A percentile compares a stretch with the other conserved stretches of the same genome.
Conservation (phyloP, 257 asterid species). For the Solanum verrucosum region DNA sequence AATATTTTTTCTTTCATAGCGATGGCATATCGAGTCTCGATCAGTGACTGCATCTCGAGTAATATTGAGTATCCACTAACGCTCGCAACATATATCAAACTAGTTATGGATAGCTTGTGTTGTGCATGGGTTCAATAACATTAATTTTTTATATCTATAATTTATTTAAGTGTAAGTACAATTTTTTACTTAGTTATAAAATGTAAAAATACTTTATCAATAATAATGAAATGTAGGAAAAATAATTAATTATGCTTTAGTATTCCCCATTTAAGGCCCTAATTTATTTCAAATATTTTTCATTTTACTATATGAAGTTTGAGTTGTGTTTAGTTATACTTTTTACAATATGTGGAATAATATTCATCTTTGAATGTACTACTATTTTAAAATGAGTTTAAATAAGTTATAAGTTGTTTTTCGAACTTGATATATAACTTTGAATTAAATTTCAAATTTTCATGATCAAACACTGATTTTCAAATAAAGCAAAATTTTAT, state of each 20-base stretch:
- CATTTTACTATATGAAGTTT: no score
- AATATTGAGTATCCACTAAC: no score
- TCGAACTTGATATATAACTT: not conserved
- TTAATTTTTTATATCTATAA: no score
- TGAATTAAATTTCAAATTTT: no score
- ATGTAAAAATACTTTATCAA: no score
- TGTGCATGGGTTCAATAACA: not conserved
- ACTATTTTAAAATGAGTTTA: not conserved
- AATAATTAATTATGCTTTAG: not conserved
- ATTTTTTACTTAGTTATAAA: not conserved
- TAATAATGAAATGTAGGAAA: not conserved
- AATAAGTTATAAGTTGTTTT: not conserved
- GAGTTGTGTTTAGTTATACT: not conserved
- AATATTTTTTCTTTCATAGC: no score
- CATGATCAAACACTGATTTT: not conserved
- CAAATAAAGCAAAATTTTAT: not conserved
- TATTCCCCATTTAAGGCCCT: not conserved
- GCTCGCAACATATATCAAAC: no score
- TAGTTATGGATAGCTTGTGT: not conserved
- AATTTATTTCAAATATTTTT: no score
- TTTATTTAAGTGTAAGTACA: no score
- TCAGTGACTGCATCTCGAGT: no score
- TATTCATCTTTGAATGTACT: no score
- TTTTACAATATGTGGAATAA: not conserved
- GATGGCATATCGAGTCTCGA: not conserved